Evolutionary conservation across 257 asterid genomes (phyloP).

Genomic region (Eucommia ulmoides): DNA sequence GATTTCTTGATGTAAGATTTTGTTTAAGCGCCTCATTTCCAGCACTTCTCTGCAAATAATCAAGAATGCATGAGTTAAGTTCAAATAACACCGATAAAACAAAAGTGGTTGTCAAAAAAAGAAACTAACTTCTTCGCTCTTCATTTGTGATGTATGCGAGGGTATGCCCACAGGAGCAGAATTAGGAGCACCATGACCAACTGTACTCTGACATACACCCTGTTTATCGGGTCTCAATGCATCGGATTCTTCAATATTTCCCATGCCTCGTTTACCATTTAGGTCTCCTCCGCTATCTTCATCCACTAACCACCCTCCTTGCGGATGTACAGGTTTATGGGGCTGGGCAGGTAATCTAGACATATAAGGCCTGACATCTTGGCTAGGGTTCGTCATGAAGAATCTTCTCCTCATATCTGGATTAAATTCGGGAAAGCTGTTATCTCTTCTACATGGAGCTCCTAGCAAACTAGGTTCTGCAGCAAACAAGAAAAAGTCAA

Average conservation of each 20-base stretch:
- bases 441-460: constrained; percentile 64
- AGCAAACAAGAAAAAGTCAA: constrained; percentile 7
- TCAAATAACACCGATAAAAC: not conserved
- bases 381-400: constrained; percentile 17
- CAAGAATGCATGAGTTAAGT: constrained; percentile 10
- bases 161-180: constrained; percentile 27
- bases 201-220: constrained; percentile 35
- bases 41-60: constrained; percentile 33
- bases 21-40: constrained; percentile 27
- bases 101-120: constrained; percentile 8
- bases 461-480: constrained; percentile 86
- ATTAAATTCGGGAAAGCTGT: constrained; percentile 24
- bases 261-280: constrained; percentile 29
- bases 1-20: constrained; percentile 20
- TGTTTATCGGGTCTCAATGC: constrained; percentile 31
- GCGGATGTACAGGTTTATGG: constrained; percentile 35
- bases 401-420: constrained; percentile 25
- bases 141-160: constrained; percentile 30
- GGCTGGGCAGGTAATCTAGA: constrained; percentile 46
- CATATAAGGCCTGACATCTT: constrained; percentile 37
- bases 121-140: constrained; percentile 52
- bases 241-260: constrained; percentile 27
- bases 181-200: constrained; percentile 25
- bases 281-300: constrained; percentile 37
- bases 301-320: constrained; percentile 60